Evolutionary conservation across 2,329 filamentous ascomycete species (phyloP), one percentile per base, ranked within the genome.

Genomic region (Aureobasidium sp.): DNA sequence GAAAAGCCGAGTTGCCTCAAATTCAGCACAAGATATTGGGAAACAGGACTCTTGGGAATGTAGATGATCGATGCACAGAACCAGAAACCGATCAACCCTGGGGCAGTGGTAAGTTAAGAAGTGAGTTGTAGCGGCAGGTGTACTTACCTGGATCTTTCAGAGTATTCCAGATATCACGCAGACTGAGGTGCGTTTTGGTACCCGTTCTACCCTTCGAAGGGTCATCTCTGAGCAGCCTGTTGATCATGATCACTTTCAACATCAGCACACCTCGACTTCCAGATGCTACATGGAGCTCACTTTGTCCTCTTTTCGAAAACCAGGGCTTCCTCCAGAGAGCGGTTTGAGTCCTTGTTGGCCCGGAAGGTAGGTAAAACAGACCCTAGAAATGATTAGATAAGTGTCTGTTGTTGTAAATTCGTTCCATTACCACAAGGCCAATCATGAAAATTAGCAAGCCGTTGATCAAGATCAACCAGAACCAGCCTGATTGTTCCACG

Each of bases 1-100:
- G 63, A 59, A 72, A 87, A 86, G 1, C 79, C 85, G 0, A 87
- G 73, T 1, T 75, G 73, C 41, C 80, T 79, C 7, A 88, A 76
- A 1, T 80, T 82, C 6, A 86, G 77, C 0, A 85, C 84, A 7
- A 88, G 76, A 65, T 87, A 87, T 20, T 72, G 73, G 1, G 77
- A 77, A 1, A 75, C 69, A 1, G 81, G 79, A 0, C 78, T 76
- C 51, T 75, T 76, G 0, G 84, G 84, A 20, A 84, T 82, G 63
- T 82, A 79, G 2, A 42, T 42, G 9, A 55, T 42, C 6, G 25
- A 25, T 6, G 49, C 49, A 25, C 31, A 52, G 9, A 52, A 37
- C 49, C 49, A 52, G 20, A 52, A 52, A 11, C 49, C 49, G n/a
- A 37, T 27, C 34, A 49, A 14, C 5, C 27, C 47, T 37, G 20